Base-by-base conservation (phyloP, 2,329 filamentous ascomycete genomes). In the Chrysoporthe deuterocubensis region DNA sequence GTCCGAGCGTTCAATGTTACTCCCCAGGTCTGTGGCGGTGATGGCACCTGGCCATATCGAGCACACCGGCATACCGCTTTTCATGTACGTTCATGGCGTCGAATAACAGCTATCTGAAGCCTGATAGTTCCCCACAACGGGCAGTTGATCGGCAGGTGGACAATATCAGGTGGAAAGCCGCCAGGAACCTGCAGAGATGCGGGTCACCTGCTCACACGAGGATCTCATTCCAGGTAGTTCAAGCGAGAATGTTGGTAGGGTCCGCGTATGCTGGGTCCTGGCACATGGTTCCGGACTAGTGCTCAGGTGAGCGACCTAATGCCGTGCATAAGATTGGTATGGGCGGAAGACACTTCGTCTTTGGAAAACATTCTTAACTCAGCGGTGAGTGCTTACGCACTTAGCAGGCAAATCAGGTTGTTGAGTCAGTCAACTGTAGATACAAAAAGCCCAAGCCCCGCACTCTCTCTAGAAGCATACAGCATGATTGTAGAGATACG, bases 161-260 rank as follows among this genome's bases (percentile, higher is more conserved):
- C 32, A 13, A 57, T 37, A 40, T 57, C 54, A 57, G 54, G 54
- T 40, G 54, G 34, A 40, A 37, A 37, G 54, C 54, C 21, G 54
- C 54, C 7, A 13, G 16, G 2, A 18, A n/a, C 54, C 32, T 57
- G 54, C 54, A 57, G 32, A 34, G 7, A 8, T 6, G 54, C 54
- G 54, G 54, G 54, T 57, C 54, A 40, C 8, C 16, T 57, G 32
- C 54, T 57, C 34, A 57, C 54, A 40, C 32, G 32, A 57, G 32
- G 16, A 13, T 32, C 34, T 57, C 54, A n/a, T 57, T 18, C 54
- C n/a, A 34, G 54, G 54, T 40, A 57, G 34, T 11, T 57, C 32
- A n/a, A 37, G 54, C 32, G 54, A 32, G 34, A 6, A 18, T 57
- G 40, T 57, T 21, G 54, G 34, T 26, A 57, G 32, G 54, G 54